Conservation (phyloP, 495 filamentous ascomycete species). For the Hyaloscypha variabilis region DNA sequence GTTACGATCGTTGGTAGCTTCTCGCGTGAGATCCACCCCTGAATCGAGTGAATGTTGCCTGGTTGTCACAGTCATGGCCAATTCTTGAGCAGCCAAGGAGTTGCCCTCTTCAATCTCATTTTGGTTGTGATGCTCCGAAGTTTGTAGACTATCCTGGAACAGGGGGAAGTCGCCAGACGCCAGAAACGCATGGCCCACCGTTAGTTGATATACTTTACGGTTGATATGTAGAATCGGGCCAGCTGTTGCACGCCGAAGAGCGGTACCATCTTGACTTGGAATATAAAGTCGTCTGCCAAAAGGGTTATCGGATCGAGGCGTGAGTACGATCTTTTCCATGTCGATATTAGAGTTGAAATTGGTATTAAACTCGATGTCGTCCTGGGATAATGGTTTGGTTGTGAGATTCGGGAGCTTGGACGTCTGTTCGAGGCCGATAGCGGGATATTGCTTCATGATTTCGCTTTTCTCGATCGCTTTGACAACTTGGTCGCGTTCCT, state of each 20-base stretch:
- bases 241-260: slow-evolving; percentile 9
- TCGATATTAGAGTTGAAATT: neutral
- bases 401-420: neutral
- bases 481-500: neutral
- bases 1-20: neutral
- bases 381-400: slow-evolving; percentile 11
- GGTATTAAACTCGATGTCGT: neutral
- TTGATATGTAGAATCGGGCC: slow-evolving; percentile 16
- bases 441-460: slow-evolving; percentile 13
- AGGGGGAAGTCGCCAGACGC: neutral
- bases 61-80: neutral
- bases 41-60: slow-evolving; percentile 4
- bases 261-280: neutral
- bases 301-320: neutral
- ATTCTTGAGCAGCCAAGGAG: neutral
- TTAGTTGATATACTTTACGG: slow-evolving; percentile 14
- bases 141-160: neutral
- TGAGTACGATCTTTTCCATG: slow-evolving; percentile 3
- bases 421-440: slow-evolving; percentile 10
- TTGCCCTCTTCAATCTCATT: slow-evolving; percentile 2
- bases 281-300: slow-evolving; percentile 20
- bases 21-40: neutral
- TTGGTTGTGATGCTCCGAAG: neutral
- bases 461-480: slow-evolving; percentile 11
- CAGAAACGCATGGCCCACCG: slow-evolving; percentile 14